These are phyloP conservation scores for Pythium grandisporangium DNA, from an alignment of 352 stramenopile genomes.

Conservation along the genomic window DNA sequence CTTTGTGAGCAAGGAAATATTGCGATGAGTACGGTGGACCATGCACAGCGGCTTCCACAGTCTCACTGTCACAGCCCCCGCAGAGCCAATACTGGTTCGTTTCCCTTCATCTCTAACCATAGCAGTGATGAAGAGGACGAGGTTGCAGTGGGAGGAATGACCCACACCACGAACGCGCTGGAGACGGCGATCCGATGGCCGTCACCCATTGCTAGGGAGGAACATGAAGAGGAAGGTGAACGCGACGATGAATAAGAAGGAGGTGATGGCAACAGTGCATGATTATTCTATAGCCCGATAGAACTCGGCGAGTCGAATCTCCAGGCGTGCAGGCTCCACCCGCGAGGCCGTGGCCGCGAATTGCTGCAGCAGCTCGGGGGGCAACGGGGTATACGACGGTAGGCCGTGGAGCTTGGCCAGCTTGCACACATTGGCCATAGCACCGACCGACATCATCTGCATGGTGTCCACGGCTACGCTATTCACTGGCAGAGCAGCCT, in stretches of 20 bases:
- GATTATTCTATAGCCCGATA: conserved; percentile 31
- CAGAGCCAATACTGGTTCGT: too few species aligned
- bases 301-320: conserved; percentile 47
- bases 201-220: background rate
- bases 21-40: too few species aligned
- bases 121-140: too few species aligned
- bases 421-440: conserved; percentile 49
- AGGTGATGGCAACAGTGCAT: too few species aligned
- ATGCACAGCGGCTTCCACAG: too few species aligned
- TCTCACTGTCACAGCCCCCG: too few species aligned
- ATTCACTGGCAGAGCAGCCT: background rate
- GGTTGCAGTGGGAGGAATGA: too few species aligned
- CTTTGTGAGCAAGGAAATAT: background rate
- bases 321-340: conserved; percentile 36
- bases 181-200: too few species aligned
- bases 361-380: conserved; percentile 21
- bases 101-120: too few species aligned
- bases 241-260: background rate
- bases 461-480: background rate
- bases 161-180: too few species aligned
- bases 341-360: conserved; percentile 14
- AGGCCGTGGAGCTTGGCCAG: conserved; percentile 21
- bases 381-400: conserved; percentile 27
- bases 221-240: background rate
- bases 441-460: conserved; percentile 26